phyloP scores from a whole-genome alignment of 257 asterid genomes.

The Cordia subcordata region DNA sequence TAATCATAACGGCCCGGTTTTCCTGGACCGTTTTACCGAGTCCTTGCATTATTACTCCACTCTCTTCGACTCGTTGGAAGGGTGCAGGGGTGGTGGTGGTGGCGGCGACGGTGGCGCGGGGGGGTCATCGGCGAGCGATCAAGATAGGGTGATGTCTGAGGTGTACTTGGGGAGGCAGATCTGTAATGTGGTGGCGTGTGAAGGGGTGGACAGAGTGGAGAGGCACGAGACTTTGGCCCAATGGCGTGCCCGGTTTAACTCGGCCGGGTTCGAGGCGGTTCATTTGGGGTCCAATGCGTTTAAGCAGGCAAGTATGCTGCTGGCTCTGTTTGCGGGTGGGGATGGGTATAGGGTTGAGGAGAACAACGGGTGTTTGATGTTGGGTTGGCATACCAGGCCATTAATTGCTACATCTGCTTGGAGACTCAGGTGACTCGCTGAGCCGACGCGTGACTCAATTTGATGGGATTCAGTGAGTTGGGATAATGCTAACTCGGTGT shows the following conservation, averaged over 20 bases:
- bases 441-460: neutral
- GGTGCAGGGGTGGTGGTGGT: neutral
- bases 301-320: slow-evolving; percentile 13
- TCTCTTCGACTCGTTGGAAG: slow-evolving; percentile 7
- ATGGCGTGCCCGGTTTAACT: slow-evolving; percentile 12
- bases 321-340: slow-evolving; percentile 1
- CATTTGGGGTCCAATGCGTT: slow-evolving; percentile 3
- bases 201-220: slow-evolving; percentile 9
- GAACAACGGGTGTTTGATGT: slow-evolving; percentile 6
- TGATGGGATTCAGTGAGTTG: neutral
- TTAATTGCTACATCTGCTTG: slow-evolving; percentile 18
- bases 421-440: slow-evolving; percentile 11
- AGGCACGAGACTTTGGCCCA: slow-evolving; percentile 9
- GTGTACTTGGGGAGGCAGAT: slow-evolving; percentile 14
- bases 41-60: slow-evolving; percentile 13
- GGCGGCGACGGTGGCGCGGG: neutral
- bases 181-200: slow-evolving; percentile 7
- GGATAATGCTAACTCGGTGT: neutral
- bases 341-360: slow-evolving; percentile 12
- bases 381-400: slow-evolving; percentile 15
- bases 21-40: slow-evolving; percentile 10
- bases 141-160: neutral
- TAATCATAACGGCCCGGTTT: neutral
- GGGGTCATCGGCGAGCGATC: neutral
- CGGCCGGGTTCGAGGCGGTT: slow-evolving; percentile 11